Evolutionary conservation across 192 early-diverging fungal genomes (phyloP).

Genomic region (Coemansia reversa): DNA sequence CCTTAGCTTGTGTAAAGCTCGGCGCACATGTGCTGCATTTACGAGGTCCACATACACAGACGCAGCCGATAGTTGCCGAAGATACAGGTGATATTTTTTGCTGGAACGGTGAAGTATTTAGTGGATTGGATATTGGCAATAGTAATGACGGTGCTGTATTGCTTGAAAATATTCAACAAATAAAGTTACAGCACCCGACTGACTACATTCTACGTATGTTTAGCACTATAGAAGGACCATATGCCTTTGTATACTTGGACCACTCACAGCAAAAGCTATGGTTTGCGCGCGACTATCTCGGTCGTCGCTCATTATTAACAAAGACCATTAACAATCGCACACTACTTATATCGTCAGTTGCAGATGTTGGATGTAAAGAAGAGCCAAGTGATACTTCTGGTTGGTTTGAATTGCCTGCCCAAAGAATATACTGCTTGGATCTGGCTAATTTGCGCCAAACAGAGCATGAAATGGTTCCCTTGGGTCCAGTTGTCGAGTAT

Average conservation of each 20-base stretch:
- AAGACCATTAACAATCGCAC: conserved; percentile 16
- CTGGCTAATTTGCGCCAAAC: conserved; percentile 10
- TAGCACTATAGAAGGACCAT: conserved; percentile 71
- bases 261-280: conserved; percentile 53
- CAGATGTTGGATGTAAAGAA: conserved; percentile 1
- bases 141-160: conserved; percentile 63
- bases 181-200: conserved; percentile 13
- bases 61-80: conserved; percentile 60
- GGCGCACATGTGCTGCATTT: conserved; percentile 66
- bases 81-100: conserved; percentile 57
- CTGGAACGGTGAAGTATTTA: conserved; percentile 94
- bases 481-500: conserved; percentile 13
- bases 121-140: conserved; percentile 61
- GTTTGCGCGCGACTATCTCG: conserved; percentile 85
- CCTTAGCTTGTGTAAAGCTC: conserved; percentile 6
- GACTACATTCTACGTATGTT: conserved; percentile 52
- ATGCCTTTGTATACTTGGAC: conserved; percentile 72
- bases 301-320: conserved; percentile 65
- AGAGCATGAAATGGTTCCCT: neutral
- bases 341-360: conserved; percentile 57
- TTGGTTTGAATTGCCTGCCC: conserved; percentile 77
- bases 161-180: conserved; percentile 36
- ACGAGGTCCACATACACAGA: conserved; percentile 57
- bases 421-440: conserved; percentile 73
- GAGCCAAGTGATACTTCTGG: conserved; percentile 3